Percentiles rank a stretch among this genome's conserved stretches.
Evolutionary conservation across 805 yeast genomes (phyloP).

Genomic region (Candida parachauliodes): DNA sequence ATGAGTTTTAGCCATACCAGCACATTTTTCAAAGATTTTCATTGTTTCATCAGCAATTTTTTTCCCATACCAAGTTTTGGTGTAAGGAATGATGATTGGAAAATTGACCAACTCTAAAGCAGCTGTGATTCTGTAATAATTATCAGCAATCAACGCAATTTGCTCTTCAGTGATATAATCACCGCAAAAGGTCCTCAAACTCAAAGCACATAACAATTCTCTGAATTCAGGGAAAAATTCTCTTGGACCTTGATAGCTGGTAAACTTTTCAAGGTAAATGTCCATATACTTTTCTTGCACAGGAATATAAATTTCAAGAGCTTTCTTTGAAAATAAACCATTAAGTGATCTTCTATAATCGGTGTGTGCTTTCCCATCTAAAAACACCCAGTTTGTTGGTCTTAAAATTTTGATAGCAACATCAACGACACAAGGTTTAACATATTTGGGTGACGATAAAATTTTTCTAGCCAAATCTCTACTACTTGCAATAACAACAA

Average conservation of each 20-base stretch:
- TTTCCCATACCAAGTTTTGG: conserved; percentile 98
- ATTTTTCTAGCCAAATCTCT: conserved; percentile 88
- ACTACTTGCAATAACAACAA: conserved; percentile 88
- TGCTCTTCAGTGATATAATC: conserved; percentile 90
- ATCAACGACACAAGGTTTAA: conserved; percentile 97
- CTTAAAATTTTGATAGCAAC: conserved; percentile 91
- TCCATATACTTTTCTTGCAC: conserved; percentile 83
- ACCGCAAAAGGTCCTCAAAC: conserved; percentile 93
- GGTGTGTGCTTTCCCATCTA: conserved; percentile 92
- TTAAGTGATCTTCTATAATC: conserved; percentile 91
- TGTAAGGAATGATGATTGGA: conserved; percentile 93
- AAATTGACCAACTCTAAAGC: conserved; percentile 96
- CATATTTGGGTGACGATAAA: conserved; percentile 78
- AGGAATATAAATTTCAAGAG: conserved; percentile 81
- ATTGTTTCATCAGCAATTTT: conserved; percentile 90
- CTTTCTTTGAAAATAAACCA: conserved; percentile 81
- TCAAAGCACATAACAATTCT: conserved; percentile 92
- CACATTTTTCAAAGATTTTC: conserved; percentile 86
- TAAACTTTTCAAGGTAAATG: conserved; percentile 66
- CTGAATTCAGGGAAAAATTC: conserved; percentile 91
- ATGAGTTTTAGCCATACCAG: conserved; percentile 78
- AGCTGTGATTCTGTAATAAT: conserved; percentile 87
- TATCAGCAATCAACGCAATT: conserved; percentile 83
- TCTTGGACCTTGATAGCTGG: conserved; percentile 59
- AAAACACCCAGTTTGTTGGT: conserved; percentile 96